These are phyloP conservation scores for Chionographis japonica DNA, from an alignment of 106 monocot genomes.

Conservation along the genomic window DNA sequence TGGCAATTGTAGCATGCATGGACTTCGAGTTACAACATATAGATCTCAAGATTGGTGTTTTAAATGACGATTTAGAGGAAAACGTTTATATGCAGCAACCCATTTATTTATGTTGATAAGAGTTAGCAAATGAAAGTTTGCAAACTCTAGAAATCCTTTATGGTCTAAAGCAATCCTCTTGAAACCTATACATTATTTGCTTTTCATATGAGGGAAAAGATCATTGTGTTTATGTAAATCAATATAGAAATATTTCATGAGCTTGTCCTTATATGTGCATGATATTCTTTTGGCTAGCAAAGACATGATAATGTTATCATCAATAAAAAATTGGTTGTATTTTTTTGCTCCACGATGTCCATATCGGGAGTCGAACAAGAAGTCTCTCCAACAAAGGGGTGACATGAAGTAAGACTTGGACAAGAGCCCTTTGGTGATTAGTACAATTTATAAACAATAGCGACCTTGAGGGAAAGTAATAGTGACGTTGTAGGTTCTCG, in stretches of 20 bases:
- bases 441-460: no score
- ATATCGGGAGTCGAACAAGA: no score
- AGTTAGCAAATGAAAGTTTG: not conserved
- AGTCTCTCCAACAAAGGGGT: no score
- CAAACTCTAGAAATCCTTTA: not conserved
- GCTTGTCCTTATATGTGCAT: not conserved
- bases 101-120: not conserved
- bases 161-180: conserved; percentile 3
- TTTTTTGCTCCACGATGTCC: no score
- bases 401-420: no score
- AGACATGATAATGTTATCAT: not conserved
- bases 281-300: not conserved
- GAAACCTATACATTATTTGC: not conserved
- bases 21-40: not conserved
- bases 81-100: conserved; percentile 9
- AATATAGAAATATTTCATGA: no score
- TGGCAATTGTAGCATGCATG: not conserved
- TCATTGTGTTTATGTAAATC: conserved; percentile 1
- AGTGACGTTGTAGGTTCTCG: no score
- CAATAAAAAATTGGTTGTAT: not conserved
- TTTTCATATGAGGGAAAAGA: not conserved
- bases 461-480: no score
- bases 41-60: not conserved
- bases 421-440: no score
- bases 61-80: not conserved